These are phyloP conservation scores for Fusarium nematophilum DNA, from an alignment of 2,329 filamentous ascomycete species.

Conservation along the genomic window DNA sequence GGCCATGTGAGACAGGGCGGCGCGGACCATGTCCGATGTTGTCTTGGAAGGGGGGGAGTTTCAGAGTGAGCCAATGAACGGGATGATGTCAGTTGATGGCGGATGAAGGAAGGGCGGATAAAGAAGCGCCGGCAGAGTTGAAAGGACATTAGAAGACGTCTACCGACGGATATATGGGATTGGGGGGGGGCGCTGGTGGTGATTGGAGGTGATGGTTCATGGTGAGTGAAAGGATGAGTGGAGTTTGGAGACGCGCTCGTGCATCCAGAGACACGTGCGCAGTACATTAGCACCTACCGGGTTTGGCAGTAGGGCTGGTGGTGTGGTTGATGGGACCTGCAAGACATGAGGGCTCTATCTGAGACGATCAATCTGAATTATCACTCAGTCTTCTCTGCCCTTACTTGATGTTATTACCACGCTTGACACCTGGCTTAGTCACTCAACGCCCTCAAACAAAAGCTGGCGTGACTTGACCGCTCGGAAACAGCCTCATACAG, in stretches of 20 bases:
- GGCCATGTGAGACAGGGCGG: constrained; percentile 8
- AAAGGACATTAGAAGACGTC: too few species aligned
- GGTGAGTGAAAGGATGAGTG: constrained; percentile 10
- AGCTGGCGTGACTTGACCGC: constrained; percentile 25
- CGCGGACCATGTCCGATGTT: background rate
- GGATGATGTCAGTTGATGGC: background rate
- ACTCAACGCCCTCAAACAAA: too few species aligned
- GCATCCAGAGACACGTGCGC: constrained; percentile 34
- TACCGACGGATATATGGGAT: background rate
- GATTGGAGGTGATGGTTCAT: background rate
- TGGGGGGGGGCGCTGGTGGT: background rate
- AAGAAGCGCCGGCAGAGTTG: too few species aligned
- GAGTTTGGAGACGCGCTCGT: background rate
- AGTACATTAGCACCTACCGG: constrained; percentile 39
- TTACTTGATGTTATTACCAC: too few species aligned
- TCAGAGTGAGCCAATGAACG: constrained; percentile 23
- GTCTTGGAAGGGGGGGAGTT: constrained; percentile 23
- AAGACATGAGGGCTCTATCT: too few species aligned
- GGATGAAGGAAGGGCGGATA: background rate
- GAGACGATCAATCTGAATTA: too few species aligned
- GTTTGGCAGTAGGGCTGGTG: constrained; percentile 23
- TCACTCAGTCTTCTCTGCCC: too few species aligned
- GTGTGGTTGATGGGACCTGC: constrained; percentile 1
- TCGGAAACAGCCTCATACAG: constrained; percentile 1
- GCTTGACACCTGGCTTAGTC: too few species aligned